Evolutionary conservation across 78 protist genomes (phyloP), one percentile per base, ranked within the genome.

Genomic region (Dictyostelium firmibasis): DNA sequence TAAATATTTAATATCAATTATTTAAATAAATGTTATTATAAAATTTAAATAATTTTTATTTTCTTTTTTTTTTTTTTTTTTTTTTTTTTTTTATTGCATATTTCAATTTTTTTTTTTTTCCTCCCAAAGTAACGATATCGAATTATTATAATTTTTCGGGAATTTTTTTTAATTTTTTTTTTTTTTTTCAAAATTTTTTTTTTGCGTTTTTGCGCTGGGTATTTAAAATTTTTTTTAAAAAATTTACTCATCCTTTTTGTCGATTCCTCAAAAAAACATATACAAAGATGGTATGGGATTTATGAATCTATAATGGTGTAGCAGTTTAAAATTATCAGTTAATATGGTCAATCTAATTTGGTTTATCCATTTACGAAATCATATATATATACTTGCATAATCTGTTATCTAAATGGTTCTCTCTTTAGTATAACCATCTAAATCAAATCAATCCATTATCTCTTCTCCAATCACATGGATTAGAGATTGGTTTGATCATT

Each of bases 371-470:
- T 57, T 57, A 57, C 67, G 67, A 57, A 57, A 57, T 57, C 67
- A 27, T 67, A 11, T 67, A 25, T n/a, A n/a, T n/a, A 67, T 67
- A 67, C 35, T 67, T 25, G 75, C 75, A 67, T 67, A 67, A 67
- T 67, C 75, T 67, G 75, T 67, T 67, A 67, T 67, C 75, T n/a
- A n/a, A 16, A 25, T 67, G 75, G 75, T 67, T 67, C 75, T 67
- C 75, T 67, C 75, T 67, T 14, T 5, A 20, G 67, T 57, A 57
- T 16, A 23, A 4, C 7, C 20, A 4, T 38, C 53, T 10, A 44
- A 9, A 44, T 4, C 7, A 44, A 2, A 50, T 50, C 62, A 50
- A 16, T 50, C 57, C 70, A 4, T 60, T 23, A 60, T 60, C 70
- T 1, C 25, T 53, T 14, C 9, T 53, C 20, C 64, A 53, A 53